A percentile compares a stretch with the other conserved stretches of the same genome.
Conservation (phyloP, 352 stramenopile genomes). For the Phytophthora vignae region DNA sequence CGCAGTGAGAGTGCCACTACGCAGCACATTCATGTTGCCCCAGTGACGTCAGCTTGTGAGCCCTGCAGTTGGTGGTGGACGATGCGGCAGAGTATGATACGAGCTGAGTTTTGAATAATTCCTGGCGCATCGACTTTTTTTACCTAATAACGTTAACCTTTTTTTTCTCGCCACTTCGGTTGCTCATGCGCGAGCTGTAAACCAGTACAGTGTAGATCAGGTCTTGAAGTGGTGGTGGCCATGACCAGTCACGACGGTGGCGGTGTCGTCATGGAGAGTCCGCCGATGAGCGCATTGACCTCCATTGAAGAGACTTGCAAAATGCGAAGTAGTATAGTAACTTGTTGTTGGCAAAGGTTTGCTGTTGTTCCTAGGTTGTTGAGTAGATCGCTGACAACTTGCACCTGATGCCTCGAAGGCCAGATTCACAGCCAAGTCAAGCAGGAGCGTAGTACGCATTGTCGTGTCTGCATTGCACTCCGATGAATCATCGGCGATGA, state of each 20-base stretch:
- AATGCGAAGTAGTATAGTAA: neutral
- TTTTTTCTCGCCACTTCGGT: too few species aligned
- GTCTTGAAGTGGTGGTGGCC: neutral
- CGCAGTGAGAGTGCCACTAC: neutral
- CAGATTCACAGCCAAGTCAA: conserved; percentile 24
- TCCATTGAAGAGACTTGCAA: conserved; percentile 21
- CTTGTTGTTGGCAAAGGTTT: too few species aligned
- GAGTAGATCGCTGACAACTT: neutral
- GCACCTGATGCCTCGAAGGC: neutral
- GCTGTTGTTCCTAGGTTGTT: neutral
- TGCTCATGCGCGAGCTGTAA: too few species aligned
- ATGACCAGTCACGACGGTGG: neutral
- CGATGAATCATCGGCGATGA: too few species aligned
- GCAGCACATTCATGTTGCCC: conserved; percentile 3
- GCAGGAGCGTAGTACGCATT: conserved; percentile 23
- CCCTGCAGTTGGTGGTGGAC: conserved; percentile 1
- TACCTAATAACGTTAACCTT: too few species aligned
- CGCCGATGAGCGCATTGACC: conserved; percentile 5
- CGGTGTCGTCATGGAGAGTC: conserved; percentile 17
- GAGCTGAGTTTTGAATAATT: conserved; percentile 10
- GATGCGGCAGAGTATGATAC: conserved; percentile 26
- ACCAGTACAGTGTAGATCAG: too few species aligned
- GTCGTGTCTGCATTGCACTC: conserved; percentile 10
- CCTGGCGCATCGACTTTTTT: neutral
- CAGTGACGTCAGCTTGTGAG: conserved; percentile 16